Evolutionary conservation across 2,329 filamentous ascomycete species (phyloP).

Genomic region (Colletotrichum australisinense): DNA sequence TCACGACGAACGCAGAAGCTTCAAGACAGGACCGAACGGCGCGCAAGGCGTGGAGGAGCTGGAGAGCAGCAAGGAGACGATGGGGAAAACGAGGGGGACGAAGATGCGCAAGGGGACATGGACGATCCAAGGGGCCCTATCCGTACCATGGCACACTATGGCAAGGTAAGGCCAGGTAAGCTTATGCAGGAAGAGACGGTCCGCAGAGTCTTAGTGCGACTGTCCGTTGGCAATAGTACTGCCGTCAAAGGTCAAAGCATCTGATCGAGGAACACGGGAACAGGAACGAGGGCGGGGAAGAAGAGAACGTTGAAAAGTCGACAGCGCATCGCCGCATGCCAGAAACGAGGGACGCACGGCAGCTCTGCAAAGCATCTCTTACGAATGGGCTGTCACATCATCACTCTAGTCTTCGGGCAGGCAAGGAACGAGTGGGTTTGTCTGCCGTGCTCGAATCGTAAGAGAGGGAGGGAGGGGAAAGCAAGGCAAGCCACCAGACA

Average conservation of each 20-base stretch:
- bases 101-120: conserved; percentile 11
- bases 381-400: not conserved
- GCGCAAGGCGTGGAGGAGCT: conserved; percentile 3
- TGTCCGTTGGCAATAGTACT: conserved; percentile 6
- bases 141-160: not conserved
- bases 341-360: not conserved
- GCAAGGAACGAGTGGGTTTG: not conserved
- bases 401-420: not conserved
- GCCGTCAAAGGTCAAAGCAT: conserved; percentile 27
- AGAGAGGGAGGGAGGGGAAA: not conserved
- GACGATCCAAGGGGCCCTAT: conserved; percentile 13
- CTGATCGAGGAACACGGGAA: conserved; percentile 15
- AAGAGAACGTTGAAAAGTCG: no score
- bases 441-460: not conserved
- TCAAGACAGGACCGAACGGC: not conserved
- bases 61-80: conserved; percentile 4
- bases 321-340: no score
- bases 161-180: conserved; percentile 16
- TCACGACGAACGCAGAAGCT: conserved; percentile 23
- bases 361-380: not conserved
- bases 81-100: conserved; percentile 2
- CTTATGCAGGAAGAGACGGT: conserved; percentile 34
- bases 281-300: not conserved
- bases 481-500: not conserved
- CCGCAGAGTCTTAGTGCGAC: conserved; percentile 25